A percentile compares a stretch with the other conserved stretches of the same genome.
These are phyloP conservation scores for Arabis alpina DNA, from an alignment of 345 rosid genomes.

Conservation along the genomic window DNA sequence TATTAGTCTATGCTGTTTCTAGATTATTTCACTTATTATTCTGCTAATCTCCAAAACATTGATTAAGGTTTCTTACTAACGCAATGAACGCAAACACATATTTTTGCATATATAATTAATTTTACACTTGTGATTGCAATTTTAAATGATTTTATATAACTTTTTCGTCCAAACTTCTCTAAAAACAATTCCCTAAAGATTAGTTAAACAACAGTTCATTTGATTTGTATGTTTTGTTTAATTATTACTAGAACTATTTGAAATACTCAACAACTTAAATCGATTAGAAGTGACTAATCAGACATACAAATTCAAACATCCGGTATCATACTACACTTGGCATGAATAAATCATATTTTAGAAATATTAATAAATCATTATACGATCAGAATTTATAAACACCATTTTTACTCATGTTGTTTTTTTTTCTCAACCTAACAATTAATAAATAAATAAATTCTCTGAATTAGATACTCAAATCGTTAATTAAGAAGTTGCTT, in stretches of 20 bases:
- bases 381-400: not conserved
- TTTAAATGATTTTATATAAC: not conserved
- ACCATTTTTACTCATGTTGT: not conserved
- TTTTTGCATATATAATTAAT: no score
- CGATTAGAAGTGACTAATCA: no score
- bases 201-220: not conserved
- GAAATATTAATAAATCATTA: not conserved
- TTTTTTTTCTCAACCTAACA: no score
- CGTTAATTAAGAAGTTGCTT: no score
- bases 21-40: not conserved
- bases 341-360: not conserved
- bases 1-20: not conserved
- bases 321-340: no score
- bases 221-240: not conserved
- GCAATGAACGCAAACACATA: no score
- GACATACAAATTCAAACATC: no score
- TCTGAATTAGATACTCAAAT: no score
- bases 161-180: no score
- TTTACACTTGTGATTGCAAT: not conserved
- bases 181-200: not conserved
- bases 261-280: no score
- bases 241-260: no score
- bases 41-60: constrained; percentile 4
- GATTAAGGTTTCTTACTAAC: not conserved
- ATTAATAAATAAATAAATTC: no score